Evolutionary conservation across 2,329 filamentous ascomycete genomes (phyloP), one percentile per base, ranked within the genome.

Genomic region (Lecanosticta acicola): DNA sequence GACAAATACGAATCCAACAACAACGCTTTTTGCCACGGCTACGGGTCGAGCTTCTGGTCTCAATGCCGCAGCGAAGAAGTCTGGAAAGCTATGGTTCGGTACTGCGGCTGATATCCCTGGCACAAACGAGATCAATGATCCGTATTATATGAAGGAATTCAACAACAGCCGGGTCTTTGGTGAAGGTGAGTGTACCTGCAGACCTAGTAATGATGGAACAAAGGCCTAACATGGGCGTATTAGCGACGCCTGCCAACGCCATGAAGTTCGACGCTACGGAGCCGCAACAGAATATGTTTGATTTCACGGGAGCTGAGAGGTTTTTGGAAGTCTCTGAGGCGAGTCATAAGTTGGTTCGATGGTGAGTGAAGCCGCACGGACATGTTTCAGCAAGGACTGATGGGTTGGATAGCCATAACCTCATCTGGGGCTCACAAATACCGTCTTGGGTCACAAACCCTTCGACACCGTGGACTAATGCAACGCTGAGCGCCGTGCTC

Each of bases 151-250:
- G 14, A 62, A 66, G 16, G 77, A 83, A 49, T 67, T 82, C 34
- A 72, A 71, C 51, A 68, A 81, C 61, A 66, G 59, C 5, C 66
- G 68, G 38, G 79, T 83, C 58, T 85, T 84, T 56, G 82, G 81
- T 24, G 75, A 81, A 39, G 45, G 45, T 43, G 24, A 21, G 24
- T 10, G 21, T 16, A 5, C 13, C 9, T 19, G 33, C 5, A 14
- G 35, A 20, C 20, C n/a, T n/a, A n/a, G n/a, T n/a, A n/a, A n/a
- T n/a, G n/a, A n/a, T n/a, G n/a, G n/a, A n/a, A n/a, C n/a, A n/a
- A n/a, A n/a, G n/a, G n/a, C n/a, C n/a, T n/a, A n/a, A n/a, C n/a
- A n/a, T n/a, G n/a, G n/a, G 35, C 14, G 4, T 32, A 14, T 9
- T 16, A 41, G 39, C 26, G 3, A 48, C 49, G 1, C 65, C 66